Evolutionary conservation across 2,329 filamentous ascomycete species (phyloP), one percentile per base, ranked within the genome.

Genomic region (Albifimbria verrucaria): DNA sequence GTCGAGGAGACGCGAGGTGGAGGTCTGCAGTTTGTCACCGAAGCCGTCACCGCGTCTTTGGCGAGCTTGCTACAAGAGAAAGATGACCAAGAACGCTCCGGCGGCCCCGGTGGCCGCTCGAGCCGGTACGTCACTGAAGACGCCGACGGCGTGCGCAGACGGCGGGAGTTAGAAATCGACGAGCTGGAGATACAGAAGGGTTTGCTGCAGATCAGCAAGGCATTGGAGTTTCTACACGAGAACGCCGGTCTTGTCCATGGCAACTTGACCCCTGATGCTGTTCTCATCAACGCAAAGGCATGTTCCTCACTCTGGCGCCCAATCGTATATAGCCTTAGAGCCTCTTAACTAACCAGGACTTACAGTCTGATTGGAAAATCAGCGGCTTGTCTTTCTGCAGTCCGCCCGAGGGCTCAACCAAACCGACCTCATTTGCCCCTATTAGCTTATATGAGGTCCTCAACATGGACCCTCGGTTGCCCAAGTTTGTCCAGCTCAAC

Each of bases 181-280:
- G 94, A 97, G 73, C 77, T 99, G 54, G 94, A 99, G 72, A 95
- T 97, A 62, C 94, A 99, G 69, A 99, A 99, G 72, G 94, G 94
- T 0, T 71, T 99, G 57, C 75, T 97, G 55, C 94, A 99, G 70
- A 82, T 99, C 57, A 92, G 88, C 65, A 97, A 97, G 69, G 93
- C 92, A 3, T 77, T 97, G 25, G 93, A 97, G 71, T 97, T 97
- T 67, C 74, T 97, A 55, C 93, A 97, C 67, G 93, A 97, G 67
- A 96, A 93, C 67, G 93, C 93, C 10, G 91, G 91, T 1, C 79
- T 99, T 48, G 90, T 97, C 0, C 94, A 99, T 71, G 91, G 89
- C 47, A 99, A 99, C 67, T 72, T 99, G 58, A 97, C 92, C 0
- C 94, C 94, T 0, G 93, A 97, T 58, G 90, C 92, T 18, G 86